phyloP scores from a whole-genome alignment of 2,329 filamentous ascomycete species.

The Trichoderma asperellum region DNA sequence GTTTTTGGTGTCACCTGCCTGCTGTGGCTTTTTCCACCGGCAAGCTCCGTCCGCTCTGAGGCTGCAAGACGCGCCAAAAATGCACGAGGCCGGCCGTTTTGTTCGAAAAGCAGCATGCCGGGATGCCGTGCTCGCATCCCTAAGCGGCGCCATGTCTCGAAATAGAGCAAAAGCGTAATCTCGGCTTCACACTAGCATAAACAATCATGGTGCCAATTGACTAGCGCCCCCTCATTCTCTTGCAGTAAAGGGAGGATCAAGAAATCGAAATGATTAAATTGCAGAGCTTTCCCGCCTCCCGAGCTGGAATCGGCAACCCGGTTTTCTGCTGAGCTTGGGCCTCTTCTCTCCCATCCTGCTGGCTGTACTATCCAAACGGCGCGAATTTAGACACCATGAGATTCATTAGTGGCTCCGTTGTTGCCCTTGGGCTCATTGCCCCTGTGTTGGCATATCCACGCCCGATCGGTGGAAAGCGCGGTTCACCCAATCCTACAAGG shows the following conservation, averaged over 20 bases:
- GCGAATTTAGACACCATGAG: constrained; percentile 12
- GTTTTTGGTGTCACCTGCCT: constrained; percentile 28
- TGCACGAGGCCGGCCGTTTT: neutral
- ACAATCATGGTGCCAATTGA: neutral
- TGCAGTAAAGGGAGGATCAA: neutral
- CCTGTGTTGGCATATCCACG: constrained; percentile 23
- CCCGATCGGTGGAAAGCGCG: neutral
- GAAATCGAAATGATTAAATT: constrained; percentile 25
- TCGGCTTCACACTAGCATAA: constrained; percentile 9
- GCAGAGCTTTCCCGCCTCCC: neutral
- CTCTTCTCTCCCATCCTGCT: neutral
- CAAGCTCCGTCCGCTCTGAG: constrained; percentile 15
- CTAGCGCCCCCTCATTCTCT: constrained; percentile 14
- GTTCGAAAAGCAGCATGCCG: constrained; percentile 6
- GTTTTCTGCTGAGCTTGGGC: neutral
- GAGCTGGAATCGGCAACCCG: neutral
- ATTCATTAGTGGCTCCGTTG: neutral
- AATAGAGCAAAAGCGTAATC: constrained; percentile 10
- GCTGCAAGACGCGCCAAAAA: constrained; percentile 6
- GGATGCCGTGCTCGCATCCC: constrained; percentile 3
- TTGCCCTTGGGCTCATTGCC: constrained; percentile 24
- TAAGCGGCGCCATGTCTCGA: constrained; percentile 27
- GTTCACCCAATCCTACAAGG: constrained; percentile 44
- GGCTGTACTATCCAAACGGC: neutral
- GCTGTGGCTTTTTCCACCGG: constrained; percentile 23